These are phyloP conservation scores for Colletotrichum sp. DNA, from an alignment of 2,329 filamentous ascomycete species.

Conservation along the genomic window DNA sequence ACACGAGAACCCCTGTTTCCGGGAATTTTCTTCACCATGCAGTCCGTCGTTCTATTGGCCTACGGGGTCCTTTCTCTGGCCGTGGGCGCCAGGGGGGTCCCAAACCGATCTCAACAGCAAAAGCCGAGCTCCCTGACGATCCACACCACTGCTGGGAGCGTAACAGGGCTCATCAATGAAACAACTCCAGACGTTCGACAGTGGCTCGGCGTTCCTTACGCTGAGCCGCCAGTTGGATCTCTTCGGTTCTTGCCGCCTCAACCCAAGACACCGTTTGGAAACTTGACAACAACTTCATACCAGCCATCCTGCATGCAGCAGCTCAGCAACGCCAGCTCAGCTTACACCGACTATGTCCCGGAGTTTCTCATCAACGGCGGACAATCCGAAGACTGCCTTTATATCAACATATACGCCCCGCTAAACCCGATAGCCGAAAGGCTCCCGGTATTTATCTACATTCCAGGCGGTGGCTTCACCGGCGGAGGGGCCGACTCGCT, in stretches of 20 bases:
- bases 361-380: constrained; percentile 2
- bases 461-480: constrained; percentile 4
- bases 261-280: constrained; percentile 26
- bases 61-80: not conserved
- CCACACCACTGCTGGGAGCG: not conserved
- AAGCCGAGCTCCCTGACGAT: not conserved
- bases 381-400: constrained; percentile 36
- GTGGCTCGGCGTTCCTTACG: constrained; percentile 55
- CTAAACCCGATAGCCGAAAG: not conserved
- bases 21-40: not conserved
- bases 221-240: constrained; percentile 56
- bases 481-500: not conserved
- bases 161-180: not conserved
- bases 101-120: not conserved
- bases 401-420: constrained; percentile 36
- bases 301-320: constrained; percentile 36
- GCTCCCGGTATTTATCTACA: not conserved
- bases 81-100: not conserved
- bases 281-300: constrained; percentile 27
- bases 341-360: not conserved
- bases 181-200: not conserved
- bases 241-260: constrained; percentile 47
- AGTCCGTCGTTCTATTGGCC: not conserved
- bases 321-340: constrained; percentile 27
- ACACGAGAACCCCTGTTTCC: not conserved